phyloP scores from a whole-genome alignment of 441 rosid genomes.

The Jatropha multifida region DNA sequence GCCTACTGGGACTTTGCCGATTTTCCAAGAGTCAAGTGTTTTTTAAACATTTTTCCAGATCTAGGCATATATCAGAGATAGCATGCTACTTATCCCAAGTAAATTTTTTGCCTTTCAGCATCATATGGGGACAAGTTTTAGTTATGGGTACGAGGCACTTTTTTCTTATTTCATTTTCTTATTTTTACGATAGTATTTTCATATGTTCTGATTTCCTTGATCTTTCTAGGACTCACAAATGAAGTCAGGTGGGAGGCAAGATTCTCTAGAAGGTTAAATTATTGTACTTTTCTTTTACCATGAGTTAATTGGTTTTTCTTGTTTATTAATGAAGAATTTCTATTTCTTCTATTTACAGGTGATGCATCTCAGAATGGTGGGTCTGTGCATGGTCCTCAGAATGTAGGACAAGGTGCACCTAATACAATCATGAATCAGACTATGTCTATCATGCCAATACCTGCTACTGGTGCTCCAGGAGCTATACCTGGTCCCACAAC shows the following conservation, averaged over 20 bases:
- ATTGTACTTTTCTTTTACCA: conserved; percentile 14
- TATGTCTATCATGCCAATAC: conserved; percentile 46
- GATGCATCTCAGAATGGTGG: conserved; percentile 77
- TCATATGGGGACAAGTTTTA: not conserved
- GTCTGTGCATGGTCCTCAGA: conserved; percentile 57
- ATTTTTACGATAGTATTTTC: conserved; percentile 9
- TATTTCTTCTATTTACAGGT: conserved; percentile 37
- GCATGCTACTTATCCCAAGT: not conserved
- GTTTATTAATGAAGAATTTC: conserved; percentile 19
- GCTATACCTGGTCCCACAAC: conserved; percentile 80
- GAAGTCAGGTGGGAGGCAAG: conserved; percentile 77
- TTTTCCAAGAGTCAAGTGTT: not conserved
- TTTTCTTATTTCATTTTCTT: conserved; percentile 4
- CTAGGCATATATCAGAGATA: not conserved
- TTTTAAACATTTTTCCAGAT: not conserved
- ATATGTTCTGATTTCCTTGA: conserved; percentile 18
- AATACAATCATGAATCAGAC: conserved; percentile 49
- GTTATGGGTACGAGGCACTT: not conserved
- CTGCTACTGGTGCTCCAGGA: conserved; percentile 50
- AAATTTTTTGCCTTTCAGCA: not conserved
- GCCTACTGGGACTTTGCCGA: not conserved
- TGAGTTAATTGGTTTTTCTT: conserved; percentile 5
- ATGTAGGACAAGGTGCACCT: conserved; percentile 58
- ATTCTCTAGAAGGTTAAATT: conserved; percentile 61
- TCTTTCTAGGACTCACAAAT: conserved; percentile 68